Evolutionary conservation across 345 rosid species (phyloP), one percentile per base, ranked within the genome.

Genomic region (Orychophragmus violaceus): DNA sequence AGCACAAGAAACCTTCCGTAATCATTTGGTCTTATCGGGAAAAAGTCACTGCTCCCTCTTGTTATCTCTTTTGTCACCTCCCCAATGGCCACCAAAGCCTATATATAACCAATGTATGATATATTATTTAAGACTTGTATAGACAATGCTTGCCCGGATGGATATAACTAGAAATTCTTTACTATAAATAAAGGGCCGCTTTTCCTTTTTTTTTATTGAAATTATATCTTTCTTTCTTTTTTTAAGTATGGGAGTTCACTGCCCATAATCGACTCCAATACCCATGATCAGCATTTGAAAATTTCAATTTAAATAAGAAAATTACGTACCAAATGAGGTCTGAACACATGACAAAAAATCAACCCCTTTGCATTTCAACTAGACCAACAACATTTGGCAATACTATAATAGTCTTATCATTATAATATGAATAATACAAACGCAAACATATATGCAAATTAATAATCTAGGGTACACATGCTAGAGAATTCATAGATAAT

Each of bases 21-120:
- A 28, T 88, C 89, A 60, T 66, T 66, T 14, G 86, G 82, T 32
- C 66, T 78, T 7, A 77, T 72, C 0, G 83, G 68, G 12, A 78
- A 74, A 70, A 78, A 82, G 24, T 81, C 84, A 3, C 61, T 16
- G 39, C 63, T 82, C 2, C 82, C 78, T 3, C 28, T 62, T 28
- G 53, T 59, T 22, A 82, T 74, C 67, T 76, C 82, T 5, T 78
- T 86, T 5, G 81, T 76, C 44, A 90, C 87, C 59, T 81, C 83
- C 14, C 79, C 77, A 27, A 85, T 72, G 1, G 97, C 82, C 23
- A 85, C 62, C 62, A 79, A 36, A 11, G 89, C 81, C 87, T 85
- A 55, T 37, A 50, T 22, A 45, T 33, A 48, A 14, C 25, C 16
- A 23, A 5, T 56, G 29, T 18, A 27, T 16, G 10, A 22, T 30